Evolutionary conservation across 2,329 filamentous ascomycete genomes (phyloP).

Genomic region (Phaeosphaeria sp.): DNA sequence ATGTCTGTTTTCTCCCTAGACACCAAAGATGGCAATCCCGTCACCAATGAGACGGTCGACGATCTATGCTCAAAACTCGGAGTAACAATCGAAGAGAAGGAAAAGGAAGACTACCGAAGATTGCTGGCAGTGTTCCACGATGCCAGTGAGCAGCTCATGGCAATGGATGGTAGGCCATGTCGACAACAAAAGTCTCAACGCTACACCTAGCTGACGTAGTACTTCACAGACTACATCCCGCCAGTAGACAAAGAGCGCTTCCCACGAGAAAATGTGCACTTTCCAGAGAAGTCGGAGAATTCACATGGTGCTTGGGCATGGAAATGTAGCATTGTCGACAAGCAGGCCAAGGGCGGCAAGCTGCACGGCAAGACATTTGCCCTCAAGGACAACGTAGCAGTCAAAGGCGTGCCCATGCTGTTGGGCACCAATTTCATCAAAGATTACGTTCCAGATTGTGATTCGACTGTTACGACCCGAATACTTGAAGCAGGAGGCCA

Average conservation of each 20-base stretch:
- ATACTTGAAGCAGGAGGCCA: constrained; percentile 37
- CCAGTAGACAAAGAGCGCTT: constrained; percentile 42
- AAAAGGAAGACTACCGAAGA: constrained; percentile 48
- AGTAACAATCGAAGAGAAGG: constrained; percentile 42
- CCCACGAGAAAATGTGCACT: constrained; percentile 45
- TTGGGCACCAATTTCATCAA: constrained; percentile 35
- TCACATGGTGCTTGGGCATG: constrained; percentile 54
- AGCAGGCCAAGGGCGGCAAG: constrained; percentile 27
- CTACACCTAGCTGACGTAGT: constrained; percentile 12
- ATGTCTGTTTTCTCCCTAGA: constrained; percentile 51
- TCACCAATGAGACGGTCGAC: constrained; percentile 42
- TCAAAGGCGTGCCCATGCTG: constrained; percentile 41
- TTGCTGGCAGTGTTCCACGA: constrained; percentile 51
- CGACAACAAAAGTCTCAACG: background rate
- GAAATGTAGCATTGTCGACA: constrained; percentile 47
- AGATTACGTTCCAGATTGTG: constrained; percentile 18
- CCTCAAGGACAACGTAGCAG: constrained; percentile 43
- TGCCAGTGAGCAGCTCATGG: constrained; percentile 47
- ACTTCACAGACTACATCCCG: constrained; percentile 42
- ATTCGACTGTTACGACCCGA: constrained; percentile 40
- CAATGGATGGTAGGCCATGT: constrained; percentile 36
- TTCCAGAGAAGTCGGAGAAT: constrained; percentile 44
- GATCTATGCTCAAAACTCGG: constrained; percentile 41
- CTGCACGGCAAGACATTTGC: constrained; percentile 47
- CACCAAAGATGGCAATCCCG: constrained; percentile 40